phyloP scores from a whole-genome alignment of 2,329 filamentous ascomycete genomes.

The Leptographium lundbergii region DNA sequence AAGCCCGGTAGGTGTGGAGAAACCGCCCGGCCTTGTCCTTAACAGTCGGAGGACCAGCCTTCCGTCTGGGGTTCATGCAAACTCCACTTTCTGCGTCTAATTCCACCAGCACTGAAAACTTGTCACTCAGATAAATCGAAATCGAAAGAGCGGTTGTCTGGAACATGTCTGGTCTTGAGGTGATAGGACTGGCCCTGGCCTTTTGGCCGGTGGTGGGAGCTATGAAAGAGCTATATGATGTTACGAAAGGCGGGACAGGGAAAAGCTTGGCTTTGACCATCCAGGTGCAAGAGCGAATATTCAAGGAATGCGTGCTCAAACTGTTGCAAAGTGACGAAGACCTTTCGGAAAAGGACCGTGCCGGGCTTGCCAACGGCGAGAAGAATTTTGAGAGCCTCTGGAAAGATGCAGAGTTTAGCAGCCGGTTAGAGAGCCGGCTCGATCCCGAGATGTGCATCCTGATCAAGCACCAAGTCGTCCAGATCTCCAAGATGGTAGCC shows the following conservation, averaged over 20 bases:
- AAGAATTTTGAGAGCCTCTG: constrained; percentile 7
- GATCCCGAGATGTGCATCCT: constrained; percentile 6
- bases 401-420: constrained; percentile 9
- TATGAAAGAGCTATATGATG: constrained; percentile 6
- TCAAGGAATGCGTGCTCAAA: constrained; percentile 10
- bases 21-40: not conserved
- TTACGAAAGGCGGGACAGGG: constrained; percentile 5
- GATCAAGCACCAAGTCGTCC: constrained; percentile 7
- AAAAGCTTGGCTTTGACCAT: constrained; percentile 6
- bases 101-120: not conserved
- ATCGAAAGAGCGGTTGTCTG: not conserved
- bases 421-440: constrained; percentile 7
- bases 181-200: constrained; percentile 9
- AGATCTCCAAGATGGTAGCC: constrained; percentile 6
- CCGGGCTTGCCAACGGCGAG: constrained; percentile 8
- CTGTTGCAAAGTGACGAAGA: constrained; percentile 10
- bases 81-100: not conserved
- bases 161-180: constrained; percentile 10
- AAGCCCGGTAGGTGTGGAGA: not conserved
- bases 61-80: not conserved
- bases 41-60: not conserved
- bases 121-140: not conserved
- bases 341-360: constrained; percentile 9
- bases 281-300: constrained; percentile 10
- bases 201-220: constrained; percentile 8